A percentile compares a stretch with the other conserved stretches of the same genome.
These are phyloP conservation scores for Pleurostoma richardsiae DNA, from an alignment of 2,329 filamentous ascomycete species.

Conservation along the genomic window DNA sequence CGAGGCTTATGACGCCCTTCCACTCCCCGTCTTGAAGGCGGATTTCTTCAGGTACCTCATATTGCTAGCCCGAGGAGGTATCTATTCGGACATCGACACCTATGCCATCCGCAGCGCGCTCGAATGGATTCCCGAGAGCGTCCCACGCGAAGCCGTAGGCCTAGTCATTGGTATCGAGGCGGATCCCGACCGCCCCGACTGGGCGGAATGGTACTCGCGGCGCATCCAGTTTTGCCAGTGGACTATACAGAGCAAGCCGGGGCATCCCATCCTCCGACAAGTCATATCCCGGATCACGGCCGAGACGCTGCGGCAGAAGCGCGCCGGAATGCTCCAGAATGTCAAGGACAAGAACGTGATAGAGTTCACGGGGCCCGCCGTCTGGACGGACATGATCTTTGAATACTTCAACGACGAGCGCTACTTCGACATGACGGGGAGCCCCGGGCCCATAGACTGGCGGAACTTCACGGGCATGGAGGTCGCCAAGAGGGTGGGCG, in stretches of 20 bases:
- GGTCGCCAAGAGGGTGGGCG: conserved; percentile 78
- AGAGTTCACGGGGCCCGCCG: conserved; percentile 87
- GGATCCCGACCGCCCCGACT: conserved; percentile 87
- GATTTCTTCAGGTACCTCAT: conserved; percentile 77
- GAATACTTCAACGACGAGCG: conserved; percentile 87
- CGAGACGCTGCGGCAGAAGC: conserved; percentile 71
- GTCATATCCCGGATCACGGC: conserved; percentile 83
- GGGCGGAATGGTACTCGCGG: conserved; percentile 92
- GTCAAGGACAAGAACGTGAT: conserved; percentile 69
- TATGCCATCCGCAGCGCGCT: conserved; percentile 74
- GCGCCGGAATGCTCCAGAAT: conserved; percentile 55
- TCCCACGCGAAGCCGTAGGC: conserved; percentile 74
- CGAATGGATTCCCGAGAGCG: conserved; percentile 78
- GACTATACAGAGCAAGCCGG: conserved; percentile 95
- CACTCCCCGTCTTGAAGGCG: conserved; percentile 70
- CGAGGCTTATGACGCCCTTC: conserved; percentile 69
- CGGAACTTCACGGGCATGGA: conserved; percentile 86
- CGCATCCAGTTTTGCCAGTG: conserved; percentile 98
- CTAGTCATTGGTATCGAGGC: conserved; percentile 94
- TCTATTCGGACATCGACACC: conserved; percentile 92
- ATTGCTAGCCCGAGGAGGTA: conserved; percentile 53
- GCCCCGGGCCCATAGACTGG: conserved; percentile 73
- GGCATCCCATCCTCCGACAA: conserved; percentile 85
- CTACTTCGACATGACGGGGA: conserved; percentile 76
- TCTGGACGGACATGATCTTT: conserved; percentile 93